phyloP scores from a whole-genome alignment of 2,329 filamentous ascomycete species.

The Pezicula carpinea region DNA sequence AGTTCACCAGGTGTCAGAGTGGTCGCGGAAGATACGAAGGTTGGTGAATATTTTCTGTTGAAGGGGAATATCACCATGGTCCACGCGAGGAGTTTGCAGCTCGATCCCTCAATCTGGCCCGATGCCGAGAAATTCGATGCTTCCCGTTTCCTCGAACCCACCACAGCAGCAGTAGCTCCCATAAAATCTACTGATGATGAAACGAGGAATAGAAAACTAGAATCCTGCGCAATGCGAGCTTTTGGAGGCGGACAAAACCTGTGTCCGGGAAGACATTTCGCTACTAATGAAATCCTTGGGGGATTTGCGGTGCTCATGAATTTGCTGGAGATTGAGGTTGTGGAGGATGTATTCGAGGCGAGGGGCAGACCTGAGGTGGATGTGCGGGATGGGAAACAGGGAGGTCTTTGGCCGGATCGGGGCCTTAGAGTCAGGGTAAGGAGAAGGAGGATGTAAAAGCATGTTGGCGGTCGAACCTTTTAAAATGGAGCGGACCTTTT shows the following conservation, averaged over 20 bases:
- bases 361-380: neutral
- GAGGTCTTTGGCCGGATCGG: neutral
- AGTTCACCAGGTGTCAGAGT: neutral
- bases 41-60: neutral
- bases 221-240: neutral
- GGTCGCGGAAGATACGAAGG: neutral
- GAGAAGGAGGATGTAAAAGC: neutral
- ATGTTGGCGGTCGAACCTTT: no score
- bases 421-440: neutral
- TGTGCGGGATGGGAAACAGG: neutral
- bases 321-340: neutral
- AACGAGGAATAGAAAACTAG: neutral
- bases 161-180: neutral
- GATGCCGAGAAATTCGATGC: neutral
- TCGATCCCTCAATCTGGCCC: neutral
- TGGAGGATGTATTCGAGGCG: neutral
- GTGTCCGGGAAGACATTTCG: conserved; percentile 2
- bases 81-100: neutral
- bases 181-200: neutral
- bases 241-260: conserved; percentile 2
- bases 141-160: neutral
- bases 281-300: neutral
- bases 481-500: no score
- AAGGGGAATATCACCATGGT: neutral
- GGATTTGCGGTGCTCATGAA: neutral